Percentiles rank a stretch among this genome's conserved stretches.
Evolutionary conservation across 306 rosid genomes (phyloP).

Genomic region (Trifolium dubium): DNA sequence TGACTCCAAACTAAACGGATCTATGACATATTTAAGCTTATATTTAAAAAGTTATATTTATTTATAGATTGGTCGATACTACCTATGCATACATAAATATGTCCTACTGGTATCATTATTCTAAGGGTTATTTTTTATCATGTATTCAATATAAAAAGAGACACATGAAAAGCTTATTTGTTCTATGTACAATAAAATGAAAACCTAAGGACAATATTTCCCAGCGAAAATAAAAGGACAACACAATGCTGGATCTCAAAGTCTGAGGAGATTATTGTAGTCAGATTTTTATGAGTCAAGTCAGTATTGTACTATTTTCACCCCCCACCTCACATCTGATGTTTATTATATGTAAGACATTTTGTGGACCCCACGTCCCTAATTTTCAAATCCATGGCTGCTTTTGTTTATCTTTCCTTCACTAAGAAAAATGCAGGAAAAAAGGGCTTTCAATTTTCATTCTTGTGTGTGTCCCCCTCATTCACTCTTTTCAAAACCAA

Average conservation of each 20-base stretch:
- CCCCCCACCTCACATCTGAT: slow-evolving; percentile 44
- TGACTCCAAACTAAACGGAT: no score
- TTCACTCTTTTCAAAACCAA: slow-evolving; percentile 55
- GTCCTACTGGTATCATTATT: slow-evolving; percentile 25
- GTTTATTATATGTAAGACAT: slow-evolving; percentile 37
- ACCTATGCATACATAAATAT: neutral
- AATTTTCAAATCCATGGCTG: slow-evolving; percentile 46
- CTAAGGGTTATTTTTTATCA: neutral
- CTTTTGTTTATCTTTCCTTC: slow-evolving; percentile 31
- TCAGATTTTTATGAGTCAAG: slow-evolving; percentile 66
- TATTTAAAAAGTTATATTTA: neutral
- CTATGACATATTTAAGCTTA: no score
- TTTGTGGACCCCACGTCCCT: slow-evolving; percentile 53
- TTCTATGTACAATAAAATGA: neutral
- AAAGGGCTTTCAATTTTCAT: slow-evolving; percentile 17
- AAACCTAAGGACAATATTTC: neutral
- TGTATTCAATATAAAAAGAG: neutral
- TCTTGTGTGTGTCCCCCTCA: slow-evolving; percentile 40
- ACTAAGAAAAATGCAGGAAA: slow-evolving; percentile 41
- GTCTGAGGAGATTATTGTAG: slow-evolving; percentile 60
- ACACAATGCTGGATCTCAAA: slow-evolving; percentile 49
- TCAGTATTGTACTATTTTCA: slow-evolving; percentile 47
- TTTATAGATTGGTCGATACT: neutral
- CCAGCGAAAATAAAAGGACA: slow-evolving; percentile 1
- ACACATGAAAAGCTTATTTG: slow-evolving; percentile 5